A percentile compares a stretch with the other conserved stretches of the same genome.
phyloP scores from a whole-genome alignment of 164 flowering plant genomes.

The Stephania cephalantha region DNA sequence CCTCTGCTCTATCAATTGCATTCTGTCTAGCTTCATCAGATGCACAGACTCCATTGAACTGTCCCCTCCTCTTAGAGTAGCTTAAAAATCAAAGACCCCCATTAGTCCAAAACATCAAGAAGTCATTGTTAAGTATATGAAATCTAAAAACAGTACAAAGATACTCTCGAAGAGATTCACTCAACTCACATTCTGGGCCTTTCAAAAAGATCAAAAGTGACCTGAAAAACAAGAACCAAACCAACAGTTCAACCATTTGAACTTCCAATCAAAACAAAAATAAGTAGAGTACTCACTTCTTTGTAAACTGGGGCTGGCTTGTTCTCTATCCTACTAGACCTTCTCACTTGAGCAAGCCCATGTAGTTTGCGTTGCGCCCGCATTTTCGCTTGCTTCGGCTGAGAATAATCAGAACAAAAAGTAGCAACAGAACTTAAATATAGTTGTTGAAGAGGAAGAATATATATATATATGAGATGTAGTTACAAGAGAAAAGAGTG shows the following conservation, averaged over 20 bases:
- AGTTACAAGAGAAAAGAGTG: too few relatives aligned
- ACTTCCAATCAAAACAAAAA: background rate
- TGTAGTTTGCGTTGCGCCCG: constrained; percentile 16
- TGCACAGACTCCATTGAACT: constrained; percentile 36
- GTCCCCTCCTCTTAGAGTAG: constrained; percentile 23
- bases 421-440: background rate
- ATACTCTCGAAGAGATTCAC: background rate
- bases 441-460: background rate
- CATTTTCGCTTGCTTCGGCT: constrained; percentile 36
- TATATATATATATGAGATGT: too few relatives aligned
- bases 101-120: background rate
- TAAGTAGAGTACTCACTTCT: constrained; percentile 21
- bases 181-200: constrained; percentile 23
- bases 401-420: background rate
- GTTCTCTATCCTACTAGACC: constrained; percentile 43
- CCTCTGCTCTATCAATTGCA: constrained; percentile 39
- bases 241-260: background rate
- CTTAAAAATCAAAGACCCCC: background rate
- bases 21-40: constrained; percentile 35
- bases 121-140: background rate
- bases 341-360: constrained; percentile 29
- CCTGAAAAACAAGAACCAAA: constrained; percentile 15
- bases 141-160: background rate
- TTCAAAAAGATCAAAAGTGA: constrained; percentile 1
- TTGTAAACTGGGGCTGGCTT: constrained; percentile 38